Evolutionary conservation across 495 filamentous ascomycete species (phyloP), one percentile per base, ranked within the genome.

Genomic region (Neurospora discreta): DNA sequence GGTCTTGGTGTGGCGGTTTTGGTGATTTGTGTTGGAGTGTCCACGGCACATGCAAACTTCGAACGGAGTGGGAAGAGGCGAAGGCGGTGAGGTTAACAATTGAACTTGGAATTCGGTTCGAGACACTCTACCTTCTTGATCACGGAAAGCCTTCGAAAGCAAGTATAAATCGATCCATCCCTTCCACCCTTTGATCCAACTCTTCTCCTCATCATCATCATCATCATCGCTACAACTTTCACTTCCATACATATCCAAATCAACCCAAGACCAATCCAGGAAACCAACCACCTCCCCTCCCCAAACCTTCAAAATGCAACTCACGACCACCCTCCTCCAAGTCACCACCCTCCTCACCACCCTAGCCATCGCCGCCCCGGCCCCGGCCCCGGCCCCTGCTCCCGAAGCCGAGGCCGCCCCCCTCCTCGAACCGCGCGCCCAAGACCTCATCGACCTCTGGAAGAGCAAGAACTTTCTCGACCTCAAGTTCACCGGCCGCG

Each of bases 401-500:
- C 39, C 39, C 52, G 23, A 71, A 16, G 1, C 71, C n/a, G 23
- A 71, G 20, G 1, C 71, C n/a, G n/a, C 68, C 20, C n/a, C 72
- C 20, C 15, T 72, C 46, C 33, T 44, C 20, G 15, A 9, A 39
- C 58, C 69, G 10, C 58, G 39, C 30, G 39, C 70, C 38, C 10
- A 38, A 43, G 36, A 46, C 23, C 75, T 77, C 42, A 74, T 74
- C 69, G 74, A 77, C 69, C 60, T 72, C 67, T 79, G 68, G 69
- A 68, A 43, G 46, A 71, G 73, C 74, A 82, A 82, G 42, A 80
- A 83, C 69, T 87, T 85, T 81, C 86, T 86, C 68, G 84, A 81
- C 38, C 79, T 88, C 69, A 89, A 76, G 46, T 75, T 70, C 75
- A 77, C 75, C 18, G 75, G 75, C 44, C 26, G 20, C 23, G 70